These are phyloP conservation scores for Cenchrus purpureus DNA, from an alignment of 176 grass and related monocot species.

Conservation along the genomic window DNA sequence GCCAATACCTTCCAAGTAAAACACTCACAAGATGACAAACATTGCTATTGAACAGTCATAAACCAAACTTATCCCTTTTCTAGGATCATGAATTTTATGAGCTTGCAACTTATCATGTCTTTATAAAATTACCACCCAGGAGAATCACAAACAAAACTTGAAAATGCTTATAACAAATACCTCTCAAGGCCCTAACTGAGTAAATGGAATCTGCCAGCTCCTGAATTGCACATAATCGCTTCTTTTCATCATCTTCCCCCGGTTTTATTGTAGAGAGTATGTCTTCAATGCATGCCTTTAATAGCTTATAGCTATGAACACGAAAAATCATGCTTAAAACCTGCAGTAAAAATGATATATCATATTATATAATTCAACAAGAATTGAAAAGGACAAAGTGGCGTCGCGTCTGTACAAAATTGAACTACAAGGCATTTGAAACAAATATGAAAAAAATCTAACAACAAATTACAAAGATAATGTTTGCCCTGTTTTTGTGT, in stretches of 20 bases:
- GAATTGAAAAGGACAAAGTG: not conserved
- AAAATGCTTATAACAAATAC: constrained; percentile 36
- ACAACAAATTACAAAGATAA: constrained; percentile 2
- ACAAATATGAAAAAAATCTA: not conserved
- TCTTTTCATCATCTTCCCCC: constrained; percentile 46
- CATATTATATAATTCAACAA: too few relatives aligned
- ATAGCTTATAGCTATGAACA: not conserved
- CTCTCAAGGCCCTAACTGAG: constrained; percentile 47
- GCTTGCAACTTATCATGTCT: not conserved
- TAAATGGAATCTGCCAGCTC: constrained; percentile 51
- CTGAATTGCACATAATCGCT: constrained; percentile 52
- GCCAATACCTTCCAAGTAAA: too few relatives aligned
- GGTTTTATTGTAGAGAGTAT: constrained; percentile 66
- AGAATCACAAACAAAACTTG: not conserved
- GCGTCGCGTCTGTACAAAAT: not conserved
- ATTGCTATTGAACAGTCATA: not conserved
- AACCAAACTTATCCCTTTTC: not conserved
- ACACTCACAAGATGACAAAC: not conserved
- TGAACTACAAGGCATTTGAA: not conserved
- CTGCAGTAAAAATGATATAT: not conserved
- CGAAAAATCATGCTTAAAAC: not conserved
- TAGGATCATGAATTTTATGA: not conserved
- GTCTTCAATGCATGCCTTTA: constrained; percentile 26
- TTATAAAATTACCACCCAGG: not conserved
- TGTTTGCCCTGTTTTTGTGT: not conserved